These are phyloP conservation scores for Lactifluus volemus DNA, from an alignment of 768 basidiomycete genomes.

Conservation along the genomic window DNA sequence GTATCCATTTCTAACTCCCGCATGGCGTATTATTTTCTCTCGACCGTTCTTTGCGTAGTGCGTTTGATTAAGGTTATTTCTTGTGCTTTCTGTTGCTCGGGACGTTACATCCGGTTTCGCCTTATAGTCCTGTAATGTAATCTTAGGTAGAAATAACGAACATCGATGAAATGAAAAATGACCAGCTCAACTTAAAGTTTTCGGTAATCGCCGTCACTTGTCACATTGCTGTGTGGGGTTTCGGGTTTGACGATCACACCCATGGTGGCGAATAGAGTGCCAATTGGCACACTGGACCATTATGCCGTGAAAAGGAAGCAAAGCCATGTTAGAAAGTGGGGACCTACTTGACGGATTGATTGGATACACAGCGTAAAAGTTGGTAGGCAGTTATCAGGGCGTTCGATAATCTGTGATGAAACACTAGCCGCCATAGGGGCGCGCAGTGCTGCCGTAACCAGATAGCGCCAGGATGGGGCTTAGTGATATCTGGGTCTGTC, in stretches of 20 bases:
- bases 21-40: conserved; percentile 20
- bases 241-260: neutral
- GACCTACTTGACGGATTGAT: conserved; percentile 9
- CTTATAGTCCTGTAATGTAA: conserved; percentile 21
- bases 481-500: conserved; percentile 13
- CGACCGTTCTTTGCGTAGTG: neutral
- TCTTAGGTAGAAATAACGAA: conserved; percentile 21
- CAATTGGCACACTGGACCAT: neutral
- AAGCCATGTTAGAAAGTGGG: neutral
- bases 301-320: conserved; percentile 9
- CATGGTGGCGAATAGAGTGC: neutral
- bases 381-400: conserved; percentile 1
- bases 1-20: conserved; percentile 18
- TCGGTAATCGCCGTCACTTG: neutral
- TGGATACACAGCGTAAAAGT: neutral
- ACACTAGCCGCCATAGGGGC: conserved; percentile 15
- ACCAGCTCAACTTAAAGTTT: neutral
- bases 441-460: conserved; percentile 7
- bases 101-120: conserved; percentile 18
- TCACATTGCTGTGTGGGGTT: neutral
- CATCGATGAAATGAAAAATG: conserved; percentile 12
- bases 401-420: conserved; percentile 8
- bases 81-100: conserved; percentile 14
- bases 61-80: conserved; percentile 21
- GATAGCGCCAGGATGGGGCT: conserved; percentile 5